These are phyloP conservation scores for Draba incana DNA, from an alignment of 345 rosid species.

Conservation along the genomic window DNA sequence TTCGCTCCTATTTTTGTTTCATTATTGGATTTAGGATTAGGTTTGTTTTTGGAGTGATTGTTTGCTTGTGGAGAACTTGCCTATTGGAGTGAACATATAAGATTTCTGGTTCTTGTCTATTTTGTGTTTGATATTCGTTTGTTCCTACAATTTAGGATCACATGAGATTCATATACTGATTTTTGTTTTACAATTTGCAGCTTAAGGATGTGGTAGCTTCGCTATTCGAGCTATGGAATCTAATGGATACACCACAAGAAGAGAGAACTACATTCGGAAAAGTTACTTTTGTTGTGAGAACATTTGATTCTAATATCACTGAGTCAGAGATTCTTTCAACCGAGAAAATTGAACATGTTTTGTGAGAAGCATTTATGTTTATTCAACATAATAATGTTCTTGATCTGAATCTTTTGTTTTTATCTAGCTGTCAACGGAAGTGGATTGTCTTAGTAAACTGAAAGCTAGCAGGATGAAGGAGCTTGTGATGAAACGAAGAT, in stretches of 20 bases:
- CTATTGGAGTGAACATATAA: no score
- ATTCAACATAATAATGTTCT: neutral
- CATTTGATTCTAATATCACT: slow-evolving; percentile 60
- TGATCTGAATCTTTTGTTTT: neutral
- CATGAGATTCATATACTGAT: neutral
- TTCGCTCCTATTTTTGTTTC: no score
- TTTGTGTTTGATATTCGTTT: no score
- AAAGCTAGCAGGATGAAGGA: slow-evolving; percentile 96
- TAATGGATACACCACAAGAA: slow-evolving; percentile 82
- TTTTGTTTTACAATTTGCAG: slow-evolving; percentile 52
- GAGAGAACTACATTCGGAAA: slow-evolving; percentile 63
- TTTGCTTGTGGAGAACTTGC: no score
- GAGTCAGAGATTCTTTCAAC: slow-evolving; percentile 70
- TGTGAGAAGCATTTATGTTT: neutral
- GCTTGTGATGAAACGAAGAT: slow-evolving; percentile 86
- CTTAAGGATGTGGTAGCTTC: slow-evolving; percentile 64
- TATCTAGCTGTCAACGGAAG: slow-evolving; percentile 63
- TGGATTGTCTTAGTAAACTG: slow-evolving; percentile 69
- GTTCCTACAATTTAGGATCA: no score
- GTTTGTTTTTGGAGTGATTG: no score
- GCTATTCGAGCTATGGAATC: slow-evolving; percentile 80
- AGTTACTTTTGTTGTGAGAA: slow-evolving; percentile 56
- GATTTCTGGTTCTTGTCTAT: no score
- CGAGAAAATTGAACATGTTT: slow-evolving; percentile 79
- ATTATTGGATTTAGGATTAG: no score